Base-by-base conservation (phyloP, 345 rosid genomes). In the Balakata baccata region DNA sequence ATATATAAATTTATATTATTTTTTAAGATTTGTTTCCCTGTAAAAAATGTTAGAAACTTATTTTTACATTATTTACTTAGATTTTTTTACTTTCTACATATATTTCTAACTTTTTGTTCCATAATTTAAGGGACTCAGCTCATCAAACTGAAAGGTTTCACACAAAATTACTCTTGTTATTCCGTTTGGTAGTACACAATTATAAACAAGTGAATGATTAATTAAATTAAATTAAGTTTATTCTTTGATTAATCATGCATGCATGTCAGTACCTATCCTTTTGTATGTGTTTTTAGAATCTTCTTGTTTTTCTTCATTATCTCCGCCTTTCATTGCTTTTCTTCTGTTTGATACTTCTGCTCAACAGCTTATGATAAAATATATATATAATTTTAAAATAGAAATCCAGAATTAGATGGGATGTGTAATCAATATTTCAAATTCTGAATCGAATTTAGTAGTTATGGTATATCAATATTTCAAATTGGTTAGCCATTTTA, bases 201-300 rank as follows among this genome's bases (percentile, higher is more conserved):
- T 9, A 20, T 71, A 10, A 59, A 47, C 38, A 45, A 60, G 59
- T 66, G 39, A 66, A 45, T 45, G 25, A 39, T 10, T 52, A 4
- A 51, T 1, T 41, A 4, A 29, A 52, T 54, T 54, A 54, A 54
- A 54, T 18, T 18, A 54, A 18, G 7, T 63, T 5, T 39, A 63
- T 18, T 11, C 13, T n/a, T 43, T 13, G 11, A 20, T 67, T 45
- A 58, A 49, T 45, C 52, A 29, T 14, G 20, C 16, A 38, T 25
- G 64, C 64, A 60, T 5, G 39, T 60, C 41, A 37, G 11, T 6
- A 37, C 18, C 39, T 60, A 25, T 60, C 29, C 20, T 74, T 41
- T 65, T 64, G 57, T 17, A 34, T 37, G n/a, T 67, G 22, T 67
- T 56, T 25, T 60, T 12, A 59, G 77, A 74, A 66, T 68, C 68